Evolutionary conservation across 768 basidiomycete species (phyloP).

Genomic region (Tulasnella sp.): DNA sequence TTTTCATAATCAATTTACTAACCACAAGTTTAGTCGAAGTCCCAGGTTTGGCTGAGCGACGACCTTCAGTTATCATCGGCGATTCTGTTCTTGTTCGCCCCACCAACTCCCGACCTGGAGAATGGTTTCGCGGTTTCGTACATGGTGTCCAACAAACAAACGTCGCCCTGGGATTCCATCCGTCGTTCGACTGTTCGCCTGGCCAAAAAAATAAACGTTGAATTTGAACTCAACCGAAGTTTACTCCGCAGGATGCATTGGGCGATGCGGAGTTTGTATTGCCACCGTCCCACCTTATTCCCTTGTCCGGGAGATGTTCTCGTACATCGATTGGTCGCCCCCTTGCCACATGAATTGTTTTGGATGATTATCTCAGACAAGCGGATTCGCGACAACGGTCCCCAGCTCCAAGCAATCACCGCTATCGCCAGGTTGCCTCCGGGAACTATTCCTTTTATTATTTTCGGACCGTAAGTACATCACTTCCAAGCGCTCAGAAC

Average conservation of each 20-base stretch:
- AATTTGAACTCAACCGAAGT: constrained; percentile 54
- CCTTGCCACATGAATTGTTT: background rate
- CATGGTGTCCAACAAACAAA: constrained; percentile 46
- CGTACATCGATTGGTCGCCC: background rate
- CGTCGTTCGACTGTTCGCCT: constrained; percentile 42
- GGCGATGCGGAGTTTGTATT: constrained; percentile 42
- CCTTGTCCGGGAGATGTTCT: background rate
- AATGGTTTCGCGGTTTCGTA: constrained; percentile 46
- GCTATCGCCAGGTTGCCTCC: constrained; percentile 47
- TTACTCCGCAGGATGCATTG: constrained; percentile 43
- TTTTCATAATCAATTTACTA: background rate
- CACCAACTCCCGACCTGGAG: constrained; percentile 30
- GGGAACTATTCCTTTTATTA: constrained; percentile 53
- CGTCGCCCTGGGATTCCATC: constrained; percentile 49
- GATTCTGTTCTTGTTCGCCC: constrained; percentile 42
- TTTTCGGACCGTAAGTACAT: constrained; percentile 58
- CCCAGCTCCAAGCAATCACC: constrained; percentile 52
- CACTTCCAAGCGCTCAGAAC: background rate
- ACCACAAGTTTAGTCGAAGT: background rate
- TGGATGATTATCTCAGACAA: background rate
- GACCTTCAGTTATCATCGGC: constrained; percentile 39
- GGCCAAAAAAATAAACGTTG: constrained; percentile 49
- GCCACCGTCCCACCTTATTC: constrained; percentile 49
- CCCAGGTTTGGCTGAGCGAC: constrained; percentile 23
- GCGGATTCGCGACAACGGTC: constrained; percentile 39